Evolutionary conservation across 352 stramenopile species (phyloP).

Genomic region (Phytophthora syringae): DNA sequence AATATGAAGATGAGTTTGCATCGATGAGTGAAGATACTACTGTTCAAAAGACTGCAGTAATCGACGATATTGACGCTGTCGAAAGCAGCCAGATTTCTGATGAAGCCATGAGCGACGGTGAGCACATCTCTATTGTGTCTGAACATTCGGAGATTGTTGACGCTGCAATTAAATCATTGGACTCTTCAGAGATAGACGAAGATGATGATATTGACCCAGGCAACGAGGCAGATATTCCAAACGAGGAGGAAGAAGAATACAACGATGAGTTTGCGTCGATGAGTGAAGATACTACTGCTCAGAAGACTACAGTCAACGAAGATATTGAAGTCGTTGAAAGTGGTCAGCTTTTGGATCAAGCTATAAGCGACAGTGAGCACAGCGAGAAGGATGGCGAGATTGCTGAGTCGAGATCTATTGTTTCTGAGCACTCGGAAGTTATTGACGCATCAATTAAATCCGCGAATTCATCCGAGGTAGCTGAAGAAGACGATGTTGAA

Average conservation of each 20-base stretch:
- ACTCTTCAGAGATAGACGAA: slow-evolving; percentile 11
- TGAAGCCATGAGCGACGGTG: slow-evolving; percentile 1
- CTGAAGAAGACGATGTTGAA: slow-evolving; percentile 8
- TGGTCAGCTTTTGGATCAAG: slow-evolving; percentile 6
- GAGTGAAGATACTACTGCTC: slow-evolving; percentile 8
- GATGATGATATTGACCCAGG: slow-evolving; percentile 5
- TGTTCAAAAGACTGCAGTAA: neutral
- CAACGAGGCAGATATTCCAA: neutral
- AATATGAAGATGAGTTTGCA: slow-evolving; percentile 56
- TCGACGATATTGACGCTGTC: neutral
- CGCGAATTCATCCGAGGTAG: slow-evolving; percentile 1
- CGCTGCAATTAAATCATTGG: neutral
- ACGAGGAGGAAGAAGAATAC: slow-evolving; percentile 30
- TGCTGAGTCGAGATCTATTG: slow-evolving; percentile 1
- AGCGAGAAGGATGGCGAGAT: neutral
- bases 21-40: slow-evolving; percentile 25
- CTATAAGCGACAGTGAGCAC: neutral
- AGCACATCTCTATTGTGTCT: slow-evolving; percentile 10
- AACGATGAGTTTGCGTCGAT: slow-evolving; percentile 55
- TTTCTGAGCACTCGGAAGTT: slow-evolving; percentile 6
- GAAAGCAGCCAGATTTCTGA: slow-evolving; percentile 17
- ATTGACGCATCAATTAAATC: neutral
- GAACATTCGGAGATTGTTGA: slow-evolving; percentile 2
- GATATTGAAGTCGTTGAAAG: slow-evolving; percentile 11
- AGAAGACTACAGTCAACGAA: slow-evolving; percentile 3